phyloP scores from a whole-genome alignment of 2,329 filamentous ascomycete species.

The Sarocladium kiliense region DNA sequence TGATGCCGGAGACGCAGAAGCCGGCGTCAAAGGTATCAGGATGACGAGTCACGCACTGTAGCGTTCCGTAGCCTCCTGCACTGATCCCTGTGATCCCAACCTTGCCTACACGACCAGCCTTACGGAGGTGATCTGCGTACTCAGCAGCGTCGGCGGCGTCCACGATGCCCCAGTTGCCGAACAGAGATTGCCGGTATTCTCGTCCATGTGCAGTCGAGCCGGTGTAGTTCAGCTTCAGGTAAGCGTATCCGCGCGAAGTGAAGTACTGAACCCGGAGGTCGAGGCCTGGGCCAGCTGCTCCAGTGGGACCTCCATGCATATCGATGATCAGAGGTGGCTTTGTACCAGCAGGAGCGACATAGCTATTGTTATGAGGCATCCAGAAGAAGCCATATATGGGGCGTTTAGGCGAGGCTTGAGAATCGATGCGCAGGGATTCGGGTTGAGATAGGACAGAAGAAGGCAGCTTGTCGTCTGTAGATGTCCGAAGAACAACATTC shows the following conservation, averaged over 20 bases:
- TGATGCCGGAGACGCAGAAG: slow-evolving; percentile 45
- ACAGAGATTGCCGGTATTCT: slow-evolving; percentile 42
- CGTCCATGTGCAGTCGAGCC: slow-evolving; percentile 47
- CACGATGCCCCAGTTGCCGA: slow-evolving; percentile 43
- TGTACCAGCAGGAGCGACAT: slow-evolving; percentile 24
- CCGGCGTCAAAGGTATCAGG: slow-evolving; percentile 43
- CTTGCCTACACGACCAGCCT: slow-evolving; percentile 28
- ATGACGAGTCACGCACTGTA: slow-evolving; percentile 42
- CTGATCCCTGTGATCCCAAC: slow-evolving; percentile 46
- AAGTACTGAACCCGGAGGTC: slow-evolving; percentile 43
- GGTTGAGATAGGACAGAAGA: slow-evolving; percentile 30
- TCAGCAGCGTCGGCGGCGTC: slow-evolving; percentile 47
- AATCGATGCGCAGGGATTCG: slow-evolving; percentile 25
- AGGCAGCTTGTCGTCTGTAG: slow-evolving; percentile 26
- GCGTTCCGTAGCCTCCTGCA: slow-evolving; percentile 49
- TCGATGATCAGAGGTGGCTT: slow-evolving; percentile 44
- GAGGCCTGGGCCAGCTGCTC: slow-evolving; percentile 36
- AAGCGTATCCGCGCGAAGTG: slow-evolving; percentile 49
- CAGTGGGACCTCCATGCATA: slow-evolving; percentile 48
- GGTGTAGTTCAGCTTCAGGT: slow-evolving; percentile 45
- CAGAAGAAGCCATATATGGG: slow-evolving; percentile 41
- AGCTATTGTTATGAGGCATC: slow-evolving; percentile 42
- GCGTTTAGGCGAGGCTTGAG: slow-evolving; percentile 22
- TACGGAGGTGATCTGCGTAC: slow-evolving; percentile 35
- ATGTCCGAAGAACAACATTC: slow-evolving; percentile 25